A percentile compares a stretch with the other conserved stretches of the same genome.
Evolutionary conservation across 371 early-diverging fungal genomes (phyloP).

Genomic region (Rhizomucor pusillus): DNA sequence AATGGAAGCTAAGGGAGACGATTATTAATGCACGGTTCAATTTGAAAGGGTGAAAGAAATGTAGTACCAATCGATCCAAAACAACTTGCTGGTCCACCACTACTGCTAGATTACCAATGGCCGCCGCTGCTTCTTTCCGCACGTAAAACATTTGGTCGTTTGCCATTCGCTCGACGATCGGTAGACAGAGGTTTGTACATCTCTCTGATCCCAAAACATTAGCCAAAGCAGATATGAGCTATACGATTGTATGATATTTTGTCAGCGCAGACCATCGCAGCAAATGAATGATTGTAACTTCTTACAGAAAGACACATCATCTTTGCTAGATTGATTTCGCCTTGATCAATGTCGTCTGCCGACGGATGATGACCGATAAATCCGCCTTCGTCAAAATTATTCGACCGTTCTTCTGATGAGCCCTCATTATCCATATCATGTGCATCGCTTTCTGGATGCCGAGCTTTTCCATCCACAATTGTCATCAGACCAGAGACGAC

Average conservation of each 20-base stretch:
- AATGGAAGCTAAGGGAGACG: slow-evolving; percentile 38
- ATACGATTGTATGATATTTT: slow-evolving; percentile 2
- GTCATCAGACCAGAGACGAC: slow-evolving; percentile 45
- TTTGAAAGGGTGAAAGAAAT: slow-evolving; percentile 2
- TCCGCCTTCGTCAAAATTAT: slow-evolving; percentile 21
- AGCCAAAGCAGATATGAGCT: slow-evolving; percentile 55
- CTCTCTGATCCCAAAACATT: slow-evolving; percentile 43
- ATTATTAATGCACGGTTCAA: neutral
- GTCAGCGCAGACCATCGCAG: neutral
- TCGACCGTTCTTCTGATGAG: slow-evolving; percentile 4
- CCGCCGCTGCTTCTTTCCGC: slow-evolving; percentile 59
- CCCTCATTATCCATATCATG: neutral
- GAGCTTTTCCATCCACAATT: slow-evolving; percentile 33
- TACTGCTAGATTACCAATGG: slow-evolving; percentile 46
- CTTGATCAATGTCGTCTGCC: slow-evolving; percentile 37
- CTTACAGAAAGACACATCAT: slow-evolving; percentile 59
- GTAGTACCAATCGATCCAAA: slow-evolving; percentile 43
- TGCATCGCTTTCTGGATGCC: slow-evolving; percentile 9
- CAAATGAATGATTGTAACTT: too few species aligned
- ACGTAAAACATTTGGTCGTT: slow-evolving; percentile 55
- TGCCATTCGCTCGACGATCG: slow-evolving; percentile 50
- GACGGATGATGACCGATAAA: slow-evolving; percentile 17
- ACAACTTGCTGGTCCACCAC: slow-evolving; percentile 40
- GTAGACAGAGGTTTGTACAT: slow-evolving; percentile 47
- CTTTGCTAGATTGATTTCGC: slow-evolving; percentile 57